Percentiles rank a stretch among this genome's conserved stretches.
These are phyloP conservation scores for Cyphellophora europaea DNA, from an alignment of 2,329 filamentous ascomycete species.

Conservation along the genomic window DNA sequence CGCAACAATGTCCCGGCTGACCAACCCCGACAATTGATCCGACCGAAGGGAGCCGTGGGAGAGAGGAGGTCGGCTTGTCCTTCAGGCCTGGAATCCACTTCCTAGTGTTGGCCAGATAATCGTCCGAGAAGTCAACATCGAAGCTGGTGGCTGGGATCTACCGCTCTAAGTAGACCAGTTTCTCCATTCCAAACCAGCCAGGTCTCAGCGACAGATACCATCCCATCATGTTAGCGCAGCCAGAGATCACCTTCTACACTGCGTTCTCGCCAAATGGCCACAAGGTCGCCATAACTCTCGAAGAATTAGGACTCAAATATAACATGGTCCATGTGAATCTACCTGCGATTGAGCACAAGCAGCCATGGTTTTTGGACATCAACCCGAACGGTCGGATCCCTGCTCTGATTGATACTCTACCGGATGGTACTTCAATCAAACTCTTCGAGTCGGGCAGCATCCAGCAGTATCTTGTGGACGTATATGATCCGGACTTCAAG, in stretches of 20 bases:
- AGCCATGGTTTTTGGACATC: conserved; percentile 82
- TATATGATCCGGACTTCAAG: conserved; percentile 73
- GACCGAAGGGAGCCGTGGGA: no score
- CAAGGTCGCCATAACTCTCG: conserved; percentile 27
- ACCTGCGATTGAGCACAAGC: conserved; percentile 64
- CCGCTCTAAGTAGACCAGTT: no score
- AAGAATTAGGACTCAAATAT: conserved; percentile 25
- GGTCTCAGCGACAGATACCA: neutral
- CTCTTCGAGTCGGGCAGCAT: conserved; percentile 79
- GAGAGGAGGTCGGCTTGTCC: no score
- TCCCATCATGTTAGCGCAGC: conserved; percentile 17
- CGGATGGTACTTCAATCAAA: conserved; percentile 60
- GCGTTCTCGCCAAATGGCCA: conserved; percentile 25
- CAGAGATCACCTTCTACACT: conserved; percentile 23
- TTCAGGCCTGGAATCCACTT: no score
- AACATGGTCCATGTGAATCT: conserved; percentile 14
- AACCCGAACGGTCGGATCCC: conserved; percentile 90
- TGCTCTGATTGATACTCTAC: conserved; percentile 62
- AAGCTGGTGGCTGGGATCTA: no score
- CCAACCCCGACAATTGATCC: no score
- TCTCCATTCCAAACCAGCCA: neutral
- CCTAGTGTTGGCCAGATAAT: no score
- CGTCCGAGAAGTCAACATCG: no score
- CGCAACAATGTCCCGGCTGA: no score
- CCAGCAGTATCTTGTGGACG: conserved; percentile 73